phyloP scores from a whole-genome alignment of 495 filamentous ascomycete genomes.

The Lasiosphaeriaceae sp. region DNA sequence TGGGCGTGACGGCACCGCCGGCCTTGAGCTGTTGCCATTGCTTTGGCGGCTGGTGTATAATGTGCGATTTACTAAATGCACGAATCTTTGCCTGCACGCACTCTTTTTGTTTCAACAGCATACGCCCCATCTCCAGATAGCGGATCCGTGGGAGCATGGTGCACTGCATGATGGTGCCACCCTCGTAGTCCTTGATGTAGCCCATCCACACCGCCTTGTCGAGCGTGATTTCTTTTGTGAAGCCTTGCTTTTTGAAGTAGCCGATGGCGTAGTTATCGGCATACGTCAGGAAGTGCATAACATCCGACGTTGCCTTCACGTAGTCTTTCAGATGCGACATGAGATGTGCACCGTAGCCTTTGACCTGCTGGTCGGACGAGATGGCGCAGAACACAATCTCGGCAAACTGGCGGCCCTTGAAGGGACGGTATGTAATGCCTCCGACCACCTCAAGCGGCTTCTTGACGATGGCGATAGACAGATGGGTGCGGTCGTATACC shows the following conservation, averaged over 20 bases:
- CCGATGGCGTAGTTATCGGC: constrained; percentile 99
- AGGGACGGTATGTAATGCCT: constrained; percentile 95
- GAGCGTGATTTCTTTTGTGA: constrained; percentile 96
- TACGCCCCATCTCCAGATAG: constrained; percentile 88
- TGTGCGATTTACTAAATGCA: constrained; percentile 82
- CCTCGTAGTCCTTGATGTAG: constrained; percentile 99
- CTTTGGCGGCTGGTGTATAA: constrained; percentile 78
- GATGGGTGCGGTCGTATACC: constrained; percentile 93
- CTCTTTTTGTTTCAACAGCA: constrained; percentile 97
- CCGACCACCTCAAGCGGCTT: constrained; percentile 92
- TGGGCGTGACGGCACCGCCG: constrained; percentile 51
- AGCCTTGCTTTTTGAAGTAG: constrained; percentile 99
- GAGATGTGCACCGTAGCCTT: constrained; percentile 94
- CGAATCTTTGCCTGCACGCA: constrained; percentile 91
- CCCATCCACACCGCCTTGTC: constrained; percentile 95
- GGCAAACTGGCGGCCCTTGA: constrained; percentile 87
- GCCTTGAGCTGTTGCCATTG: constrained; percentile 64
- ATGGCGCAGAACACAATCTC: constrained; percentile 99
- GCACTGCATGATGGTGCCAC: constrained; percentile 98
- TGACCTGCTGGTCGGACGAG: constrained; percentile 96
- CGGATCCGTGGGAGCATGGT: constrained; percentile 93
- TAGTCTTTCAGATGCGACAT: constrained; percentile 99
- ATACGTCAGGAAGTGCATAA: constrained; percentile 98
- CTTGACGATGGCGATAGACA: constrained; percentile 96
- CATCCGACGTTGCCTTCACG: constrained; percentile 91